These are phyloP conservation scores for Scheffersomyces cryptocercus DNA, from an alignment of 1,139 yeast genomes.

Conservation along the genomic window DNA sequence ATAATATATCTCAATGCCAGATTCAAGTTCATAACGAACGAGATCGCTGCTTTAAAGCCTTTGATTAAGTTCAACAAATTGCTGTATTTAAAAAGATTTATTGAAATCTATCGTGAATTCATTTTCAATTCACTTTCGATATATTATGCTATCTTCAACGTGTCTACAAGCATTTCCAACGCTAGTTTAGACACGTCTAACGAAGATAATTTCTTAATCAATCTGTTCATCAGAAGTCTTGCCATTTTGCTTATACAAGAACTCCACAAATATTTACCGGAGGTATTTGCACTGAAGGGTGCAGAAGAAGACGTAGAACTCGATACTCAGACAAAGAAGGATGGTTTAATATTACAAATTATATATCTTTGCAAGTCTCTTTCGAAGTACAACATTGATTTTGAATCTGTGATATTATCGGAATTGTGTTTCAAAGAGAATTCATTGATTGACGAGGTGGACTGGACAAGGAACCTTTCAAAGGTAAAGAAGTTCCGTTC, in stretches of 20 bases:
- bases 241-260: constrained; percentile 28
- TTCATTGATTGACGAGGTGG: constrained; percentile 29
- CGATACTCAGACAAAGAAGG: constrained; percentile 47
- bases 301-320: constrained; percentile 30
- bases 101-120: constrained; percentile 83
- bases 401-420: constrained; percentile 47
- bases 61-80: constrained; percentile 53
- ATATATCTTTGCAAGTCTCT: constrained; percentile 77
- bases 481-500: constrained; percentile 36
- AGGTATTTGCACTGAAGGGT: constrained; percentile 12
- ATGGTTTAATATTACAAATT: constrained; percentile 68
- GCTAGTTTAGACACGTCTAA: constrained; percentile 9
- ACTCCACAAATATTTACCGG: constrained; percentile 30
- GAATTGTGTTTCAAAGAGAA: constrained; percentile 27
- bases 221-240: constrained; percentile 36
- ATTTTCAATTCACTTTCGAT: constrained; percentile 72
- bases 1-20: constrained; percentile 56
- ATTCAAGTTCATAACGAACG: constrained; percentile 58
- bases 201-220: constrained; percentile 29
- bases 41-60: constrained; percentile 59
- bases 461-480: constrained; percentile 37
- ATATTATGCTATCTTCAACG: constrained; percentile 60
- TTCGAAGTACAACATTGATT: constrained; percentile 69
- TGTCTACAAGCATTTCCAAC: constrained; percentile 12
- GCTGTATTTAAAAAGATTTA: constrained; percentile 71